Percentiles rank a stretch among this genome's conserved stretches.
Conservation (phyloP, 495 filamentous ascomycete genomes). For the Chaetomium cochliodes region DNA sequence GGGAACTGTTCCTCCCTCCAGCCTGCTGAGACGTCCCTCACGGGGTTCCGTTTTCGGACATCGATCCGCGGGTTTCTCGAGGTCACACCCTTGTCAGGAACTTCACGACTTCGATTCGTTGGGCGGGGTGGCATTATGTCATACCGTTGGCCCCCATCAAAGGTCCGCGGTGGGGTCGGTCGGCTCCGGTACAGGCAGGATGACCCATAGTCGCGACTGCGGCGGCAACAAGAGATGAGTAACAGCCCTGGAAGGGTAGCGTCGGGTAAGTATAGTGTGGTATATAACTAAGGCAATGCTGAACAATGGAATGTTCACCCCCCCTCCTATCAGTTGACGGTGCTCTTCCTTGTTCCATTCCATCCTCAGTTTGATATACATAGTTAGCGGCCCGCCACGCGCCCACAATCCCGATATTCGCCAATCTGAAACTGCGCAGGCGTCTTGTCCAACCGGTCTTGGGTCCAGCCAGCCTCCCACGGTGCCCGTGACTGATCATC, state of each 20-base stretch:
- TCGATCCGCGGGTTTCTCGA: background rate
- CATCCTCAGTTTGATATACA: background rate
- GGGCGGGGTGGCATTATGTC: conserved; percentile 22
- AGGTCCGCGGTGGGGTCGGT: conserved; percentile 13
- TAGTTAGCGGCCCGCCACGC: background rate
- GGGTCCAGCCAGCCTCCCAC: conserved; percentile 9
- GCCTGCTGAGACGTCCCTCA: background rate
- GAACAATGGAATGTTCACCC: background rate
- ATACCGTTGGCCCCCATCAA: conserved; percentile 20
- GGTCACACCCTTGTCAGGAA: background rate
- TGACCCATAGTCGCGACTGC: conserved; percentile 5
- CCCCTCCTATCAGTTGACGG: conserved; percentile 6
- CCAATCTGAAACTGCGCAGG: conserved; percentile 11
- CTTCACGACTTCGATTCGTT: background rate
- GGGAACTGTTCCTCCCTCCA: background rate
- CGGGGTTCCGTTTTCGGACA: background rate
- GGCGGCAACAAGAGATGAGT: background rate
- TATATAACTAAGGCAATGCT: conserved; percentile 9
- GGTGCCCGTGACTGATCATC: background rate
- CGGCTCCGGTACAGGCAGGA: background rate
- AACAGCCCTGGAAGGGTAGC: background rate
- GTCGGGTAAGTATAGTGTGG: background rate
- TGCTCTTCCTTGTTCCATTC: conserved; percentile 8
- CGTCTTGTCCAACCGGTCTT: conserved; percentile 18
- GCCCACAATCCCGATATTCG: background rate